Base-by-base conservation (phyloP, 1,284 basidiomycete species). In the Inonotus obliquus region DNA sequence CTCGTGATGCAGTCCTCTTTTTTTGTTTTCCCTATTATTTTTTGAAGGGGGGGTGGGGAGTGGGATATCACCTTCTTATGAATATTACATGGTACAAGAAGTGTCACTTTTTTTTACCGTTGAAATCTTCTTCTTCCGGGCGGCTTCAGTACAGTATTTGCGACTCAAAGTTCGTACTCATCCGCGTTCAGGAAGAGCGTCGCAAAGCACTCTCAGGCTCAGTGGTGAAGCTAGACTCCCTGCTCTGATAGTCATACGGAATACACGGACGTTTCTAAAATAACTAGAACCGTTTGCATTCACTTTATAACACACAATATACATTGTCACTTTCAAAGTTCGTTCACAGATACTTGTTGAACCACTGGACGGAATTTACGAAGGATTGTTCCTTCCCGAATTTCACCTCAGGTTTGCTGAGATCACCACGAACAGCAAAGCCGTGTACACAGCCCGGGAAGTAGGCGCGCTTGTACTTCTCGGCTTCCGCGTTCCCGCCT, bases 361-460 rank as follows among this genome's bases (percentile, higher is more conserved):
- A 75, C 69, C 72, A 78, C 65, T 72, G 69, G 49, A 79, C 71
- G 4, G 71, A 69, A 32, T 73, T 72, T 57, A 75, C 71, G 67
- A 78, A 77, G 0, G 76, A 71, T n/a, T 70, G 76, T 71, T 75
- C 79, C 69, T 78, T 79, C 0, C 70, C 73, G 2, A 69, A 70
- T 65, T 71, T 73, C 27, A 73, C 67, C 65, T 69, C 70, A 5
- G 74, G 71, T 63, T 79, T 68, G 65, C 70, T 75, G 72, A 75
- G 64, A 52, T 75, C 73, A 10, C 73, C 73, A 29, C 73, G 70
- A 14, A 47, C 59, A 9, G 85, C 79, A 69, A 88, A 89, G 0
- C 87, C 87, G 68, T 89, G 87, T 0, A 73, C 76, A 62, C 81
- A 83, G 4, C 82, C 82, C 1, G 81, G 75, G 64, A 77, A 86